Base-by-base conservation (phyloP, 208 protist genomes). In the Hexamita inflata region DNA sequence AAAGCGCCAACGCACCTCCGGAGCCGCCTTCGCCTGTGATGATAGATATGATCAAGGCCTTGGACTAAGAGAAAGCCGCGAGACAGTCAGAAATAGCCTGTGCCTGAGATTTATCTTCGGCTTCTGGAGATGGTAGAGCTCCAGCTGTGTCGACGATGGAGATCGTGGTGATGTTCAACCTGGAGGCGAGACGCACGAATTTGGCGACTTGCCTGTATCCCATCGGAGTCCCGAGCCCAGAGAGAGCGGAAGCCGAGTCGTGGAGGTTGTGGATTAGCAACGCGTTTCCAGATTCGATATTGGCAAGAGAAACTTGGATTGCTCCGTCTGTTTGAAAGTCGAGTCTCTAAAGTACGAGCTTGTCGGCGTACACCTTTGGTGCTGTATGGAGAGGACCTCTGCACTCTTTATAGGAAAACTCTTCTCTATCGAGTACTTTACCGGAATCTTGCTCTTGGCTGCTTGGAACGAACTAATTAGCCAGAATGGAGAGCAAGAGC, bases 21-120 rank as follows among this genome's bases (percentile, higher is more conserved):
- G 70, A 81, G 13, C 81, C 81, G 29, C 81, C 81, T 77, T 83
- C 81, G 24, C 81, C 81, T 11, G 84, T 58, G 15, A 83, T 78
- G 30, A 80, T 35, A 24, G 75, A 64, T 9, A 85, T 64, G 58
- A 83, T 81, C 4, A 38, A 38, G n/a, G 9, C 35, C 15, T 15
- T 11, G 9, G 38, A 15, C 24, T 9, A 15, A 19, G 26, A 4
- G n/a, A 70, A 70, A 38, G 9, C 40, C n/a, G n/a, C 11, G 7
- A 70, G 35, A n/a, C 64, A 70, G 19, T 70, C 32, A 42, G 32
- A 24, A 45, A 70, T 70, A 30, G 64, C 64, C 26, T 38, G 11
- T 15, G 64, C 26, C 42, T 70, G 35, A 38, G 4, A 45, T 70
- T 70, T 15, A 29, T 70, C 64, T 45, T 70, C 64, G 7, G 64